phyloP scores from a whole-genome alignment of 495 filamentous ascomycete genomes.

The Usnea hakonensis region DNA sequence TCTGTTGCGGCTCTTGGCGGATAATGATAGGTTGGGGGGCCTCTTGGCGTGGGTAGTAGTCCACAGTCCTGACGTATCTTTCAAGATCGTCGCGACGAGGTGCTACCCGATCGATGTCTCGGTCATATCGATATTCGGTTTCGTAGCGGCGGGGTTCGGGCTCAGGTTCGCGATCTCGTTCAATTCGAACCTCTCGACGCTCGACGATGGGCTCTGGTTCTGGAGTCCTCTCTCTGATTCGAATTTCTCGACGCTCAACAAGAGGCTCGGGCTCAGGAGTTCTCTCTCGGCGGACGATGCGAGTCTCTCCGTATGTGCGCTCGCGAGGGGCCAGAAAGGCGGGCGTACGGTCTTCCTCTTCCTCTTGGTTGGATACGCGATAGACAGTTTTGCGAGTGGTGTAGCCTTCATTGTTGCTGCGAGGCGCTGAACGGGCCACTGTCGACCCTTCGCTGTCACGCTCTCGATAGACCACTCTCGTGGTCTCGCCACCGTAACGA shows the following conservation, averaged over 20 bases:
- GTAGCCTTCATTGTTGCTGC: slow-evolving; percentile 2
- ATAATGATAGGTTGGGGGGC: slow-evolving; percentile 58
- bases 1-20: slow-evolving; percentile 59
- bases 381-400: neutral
- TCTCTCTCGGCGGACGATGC: slow-evolving; percentile 28
- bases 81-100: slow-evolving; percentile 42
- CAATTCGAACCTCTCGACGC: slow-evolving; percentile 31
- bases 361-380: neutral
- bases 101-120: slow-evolving; percentile 44
- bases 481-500: neutral
- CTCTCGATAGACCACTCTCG: neutral
- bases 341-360: neutral
- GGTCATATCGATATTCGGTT: slow-evolving; percentile 40
- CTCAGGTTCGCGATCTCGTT: slow-evolving; percentile 33
- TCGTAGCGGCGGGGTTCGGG: slow-evolving; percentile 43
- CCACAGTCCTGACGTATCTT: slow-evolving; percentile 58
- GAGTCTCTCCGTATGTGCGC: slow-evolving; percentile 7
- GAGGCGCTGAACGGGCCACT: neutral
- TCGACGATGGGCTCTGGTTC: slow-evolving; percentile 46
- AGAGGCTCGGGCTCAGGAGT: slow-evolving; percentile 47
- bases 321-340: neutral
- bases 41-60: slow-evolving; percentile 54
- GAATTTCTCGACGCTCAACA: slow-evolving; percentile 27
- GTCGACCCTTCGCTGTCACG: neutral
- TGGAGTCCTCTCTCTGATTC: slow-evolving; percentile 36